Evolutionary conservation across 768 basidiomycete genomes (phyloP).

Genomic region (Suillus plorans): DNA sequence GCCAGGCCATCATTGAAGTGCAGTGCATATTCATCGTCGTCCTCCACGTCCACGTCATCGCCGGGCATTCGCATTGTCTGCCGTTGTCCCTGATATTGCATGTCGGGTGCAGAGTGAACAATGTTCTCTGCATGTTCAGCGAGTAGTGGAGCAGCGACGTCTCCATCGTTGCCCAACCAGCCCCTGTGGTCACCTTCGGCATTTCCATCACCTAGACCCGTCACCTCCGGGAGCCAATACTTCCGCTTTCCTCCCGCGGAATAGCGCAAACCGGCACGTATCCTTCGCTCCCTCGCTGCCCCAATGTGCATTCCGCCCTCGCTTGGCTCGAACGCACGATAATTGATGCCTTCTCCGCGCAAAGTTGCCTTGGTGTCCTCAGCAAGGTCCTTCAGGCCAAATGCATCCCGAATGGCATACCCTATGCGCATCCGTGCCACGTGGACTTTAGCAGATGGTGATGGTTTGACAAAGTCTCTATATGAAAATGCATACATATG

Average conservation of each 20-base stretch:
- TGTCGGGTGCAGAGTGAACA: conserved; percentile 63
- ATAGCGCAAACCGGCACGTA: conserved; percentile 90
- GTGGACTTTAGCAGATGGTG: conserved; percentile 42
- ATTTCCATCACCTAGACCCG: conserved; percentile 35
- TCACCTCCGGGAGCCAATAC: conserved; percentile 88
- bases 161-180: conserved; percentile 41
- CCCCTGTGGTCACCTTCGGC: conserved; percentile 40
- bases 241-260: conserved; percentile 87
- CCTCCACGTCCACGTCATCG: conserved; percentile 33
- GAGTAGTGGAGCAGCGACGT: conserved; percentile 76
- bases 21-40: conserved; percentile 34
- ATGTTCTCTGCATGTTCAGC: conserved; percentile 59
- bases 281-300: conserved; percentile 78
- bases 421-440: conserved; percentile 89
- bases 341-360: conserved; percentile 88
- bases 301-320: conserved; percentile 94
- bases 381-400: conserved; percentile 83
- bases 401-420: conserved; percentile 86
- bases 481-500: conserved; percentile 95
- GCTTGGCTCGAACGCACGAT: conserved; percentile 94
- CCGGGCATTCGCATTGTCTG: conserved; percentile 13
- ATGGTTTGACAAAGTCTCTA: conserved; percentile 70
- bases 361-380: conserved; percentile 83
- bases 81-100: conserved; percentile 32
- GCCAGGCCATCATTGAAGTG: conserved; percentile 26